phyloP scores from a whole-genome alignment of 805 yeast genomes.

The Candida incommunis region DNA sequence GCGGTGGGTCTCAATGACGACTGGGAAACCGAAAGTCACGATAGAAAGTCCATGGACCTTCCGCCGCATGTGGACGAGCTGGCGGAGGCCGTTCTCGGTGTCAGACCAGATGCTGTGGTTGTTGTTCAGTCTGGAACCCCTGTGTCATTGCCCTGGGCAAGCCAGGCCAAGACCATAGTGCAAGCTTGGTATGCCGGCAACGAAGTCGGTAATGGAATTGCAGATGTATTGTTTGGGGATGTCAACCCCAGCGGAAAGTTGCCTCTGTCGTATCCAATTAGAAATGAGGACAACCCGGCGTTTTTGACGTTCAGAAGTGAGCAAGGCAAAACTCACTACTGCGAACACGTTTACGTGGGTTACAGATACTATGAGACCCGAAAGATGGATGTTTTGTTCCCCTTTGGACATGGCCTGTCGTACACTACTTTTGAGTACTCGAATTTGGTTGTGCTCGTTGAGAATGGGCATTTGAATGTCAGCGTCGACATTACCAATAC shows the following conservation, averaged over 20 bases:
- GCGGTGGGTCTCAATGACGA: slow-evolving; percentile 38
- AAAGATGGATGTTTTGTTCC: slow-evolving; percentile 34
- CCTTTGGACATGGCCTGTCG: slow-evolving; percentile 52
- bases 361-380: slow-evolving; percentile 45
- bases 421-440: slow-evolving; percentile 36
- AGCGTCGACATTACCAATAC: slow-evolving; percentile 32
- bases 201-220: slow-evolving; percentile 44
- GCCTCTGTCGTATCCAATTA: slow-evolving; percentile 39
- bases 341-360: slow-evolving; percentile 55
- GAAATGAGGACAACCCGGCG: slow-evolving; percentile 40
- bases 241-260: slow-evolving; percentile 47
- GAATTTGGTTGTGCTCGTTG: slow-evolving; percentile 22
- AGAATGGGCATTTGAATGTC: slow-evolving; percentile 18
- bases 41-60: slow-evolving; percentile 34
- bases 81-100: slow-evolving; percentile 30
- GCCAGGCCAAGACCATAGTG: slow-evolving; percentile 28
- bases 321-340: slow-evolving; percentile 41
- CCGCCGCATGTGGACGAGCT: slow-evolving; percentile 36
- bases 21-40: slow-evolving; percentile 50
- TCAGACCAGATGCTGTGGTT: slow-evolving; percentile 36
- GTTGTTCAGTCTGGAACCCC: slow-evolving; percentile 52
- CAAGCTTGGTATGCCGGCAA: slow-evolving; percentile 48
- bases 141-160: slow-evolving; percentile 41
- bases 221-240: slow-evolving; percentile 47
- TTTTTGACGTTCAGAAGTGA: slow-evolving; percentile 36